Base-by-base conservation (phyloP, 345 rosid genomes). In the Linum tenue region DNA sequence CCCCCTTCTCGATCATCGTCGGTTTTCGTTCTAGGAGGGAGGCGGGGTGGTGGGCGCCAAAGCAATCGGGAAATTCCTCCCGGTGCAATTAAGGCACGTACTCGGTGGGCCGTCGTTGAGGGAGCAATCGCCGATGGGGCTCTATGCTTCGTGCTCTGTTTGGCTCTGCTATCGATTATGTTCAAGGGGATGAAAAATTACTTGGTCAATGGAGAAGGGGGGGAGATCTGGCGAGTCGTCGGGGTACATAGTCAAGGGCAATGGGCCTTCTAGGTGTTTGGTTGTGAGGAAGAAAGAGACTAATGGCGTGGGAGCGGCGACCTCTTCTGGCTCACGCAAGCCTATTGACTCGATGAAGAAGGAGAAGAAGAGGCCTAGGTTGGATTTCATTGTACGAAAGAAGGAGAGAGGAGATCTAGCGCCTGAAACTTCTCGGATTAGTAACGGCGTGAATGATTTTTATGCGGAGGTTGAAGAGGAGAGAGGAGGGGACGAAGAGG, bases 261-360 rank as follows among this genome's bases (percentile, higher is more conserved):
- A 86, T 78, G 85, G 78, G 66, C 84, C 89, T 0, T 86, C 92
- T n/a, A 95, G 97, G 56, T 89, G 98, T 69, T 85, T 92, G 82
- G 79, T 91, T 79, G 91, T 91, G 42, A 84, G 81, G 75, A 85
- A 81, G 73, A 89, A 87, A 77, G 79, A 80, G 39, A 60, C 39
- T 64, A 86, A 81, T 76, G 88, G 59, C 53, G 67, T 57, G 39
- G 83, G 76, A 74, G 79, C 80, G 37, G 56, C 65, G 35, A 85
- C 84, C 42, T 69, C 87, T 64, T 70, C 81, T 8, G 84, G 80
- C 51, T 62, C 79, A 3, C 73, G 60, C 37, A 78, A 77, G 75
- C 73, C 56, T 75, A 73, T 59, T 50, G 78, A 70, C 37, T 68
- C 80, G 1, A 83, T 82, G 72, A 81, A 68, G 70, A n/a, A n/a